phyloP scores from a whole-genome alignment of 2,329 filamentous ascomycete genomes.

The Incumbomyces lentus region DNA sequence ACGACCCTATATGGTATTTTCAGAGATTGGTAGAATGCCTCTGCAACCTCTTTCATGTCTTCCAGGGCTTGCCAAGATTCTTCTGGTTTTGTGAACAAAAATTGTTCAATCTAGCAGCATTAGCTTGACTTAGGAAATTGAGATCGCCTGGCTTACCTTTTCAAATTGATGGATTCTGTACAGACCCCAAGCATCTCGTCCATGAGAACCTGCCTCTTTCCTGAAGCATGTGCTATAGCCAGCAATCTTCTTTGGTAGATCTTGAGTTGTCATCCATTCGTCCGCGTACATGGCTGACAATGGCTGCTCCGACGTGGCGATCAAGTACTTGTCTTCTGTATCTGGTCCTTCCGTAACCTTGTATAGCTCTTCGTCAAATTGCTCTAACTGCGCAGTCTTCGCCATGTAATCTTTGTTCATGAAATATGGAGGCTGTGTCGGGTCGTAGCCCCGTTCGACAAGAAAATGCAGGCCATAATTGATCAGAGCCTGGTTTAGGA shows the following conservation, averaged over 20 bases:
- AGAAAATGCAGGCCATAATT: conserved; percentile 94
- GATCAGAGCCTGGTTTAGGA: conserved; percentile 83
- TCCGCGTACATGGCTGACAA: conserved; percentile 86
- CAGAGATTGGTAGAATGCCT: conserved; percentile 90
- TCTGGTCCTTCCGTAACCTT: conserved; percentile 82
- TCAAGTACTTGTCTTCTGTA: conserved; percentile 73
- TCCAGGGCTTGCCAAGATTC: conserved; percentile 91
- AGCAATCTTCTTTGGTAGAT: conserved; percentile 83
- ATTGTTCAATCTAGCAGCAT: conserved; percentile 56
- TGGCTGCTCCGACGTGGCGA: conserved; percentile 86
- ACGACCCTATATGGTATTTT: conserved; percentile 85
- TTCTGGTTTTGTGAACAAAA: conserved; percentile 71
- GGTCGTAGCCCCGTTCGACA: conserved; percentile 66
- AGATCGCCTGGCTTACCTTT: conserved; percentile 46
- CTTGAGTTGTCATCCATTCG: conserved; percentile 78
- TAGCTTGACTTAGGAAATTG: conserved; percentile 5
- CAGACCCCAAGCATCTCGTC: conserved; percentile 92
- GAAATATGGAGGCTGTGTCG: conserved; percentile 81
- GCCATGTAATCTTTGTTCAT: conserved; percentile 95
- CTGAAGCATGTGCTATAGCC: conserved; percentile 94
- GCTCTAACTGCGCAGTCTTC: conserved; percentile 92
- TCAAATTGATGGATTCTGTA: conserved; percentile 98
- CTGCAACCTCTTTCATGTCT: conserved; percentile 78
- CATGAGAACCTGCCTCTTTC: conserved; percentile 85
- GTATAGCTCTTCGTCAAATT: conserved; percentile 97